phyloP scores from a whole-genome alignment of 805 yeast species.

The Cyberlindnera samutprakarnensis region DNA sequence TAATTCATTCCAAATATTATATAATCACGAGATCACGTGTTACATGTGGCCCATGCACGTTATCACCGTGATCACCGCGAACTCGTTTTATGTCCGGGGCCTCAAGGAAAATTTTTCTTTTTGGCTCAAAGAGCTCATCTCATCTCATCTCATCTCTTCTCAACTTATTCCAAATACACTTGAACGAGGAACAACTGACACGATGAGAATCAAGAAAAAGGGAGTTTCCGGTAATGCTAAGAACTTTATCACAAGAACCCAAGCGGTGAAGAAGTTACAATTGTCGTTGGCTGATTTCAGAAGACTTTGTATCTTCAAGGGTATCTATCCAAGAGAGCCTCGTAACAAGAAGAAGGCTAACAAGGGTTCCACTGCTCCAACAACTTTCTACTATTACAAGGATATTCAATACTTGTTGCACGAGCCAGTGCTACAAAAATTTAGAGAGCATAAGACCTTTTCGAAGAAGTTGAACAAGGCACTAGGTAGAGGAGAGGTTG shows the following conservation, averaged over 20 bases:
- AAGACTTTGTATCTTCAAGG: constrained; percentile 95
- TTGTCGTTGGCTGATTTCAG: constrained; percentile 94
- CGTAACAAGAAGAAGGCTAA: constrained; percentile 93
- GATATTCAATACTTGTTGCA: constrained; percentile 93
- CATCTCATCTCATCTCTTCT: no score
- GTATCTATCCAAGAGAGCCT: constrained; percentile 96
- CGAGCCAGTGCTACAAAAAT: constrained; percentile 86
- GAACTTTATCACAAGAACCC: constrained; percentile 89
- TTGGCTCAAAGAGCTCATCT: not conserved
- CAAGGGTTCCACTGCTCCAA: constrained; percentile 95
- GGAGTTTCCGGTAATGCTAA: constrained; percentile 84
- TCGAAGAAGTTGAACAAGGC: constrained; percentile 86
- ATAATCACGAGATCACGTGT: no score
- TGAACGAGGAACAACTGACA: not conserved
- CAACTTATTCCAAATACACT: not conserved
- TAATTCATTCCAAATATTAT: no score
- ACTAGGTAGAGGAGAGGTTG: constrained; percentile 85
- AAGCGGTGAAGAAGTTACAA: constrained; percentile 87
- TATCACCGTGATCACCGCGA: no score
- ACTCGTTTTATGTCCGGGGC: constrained; percentile 1
- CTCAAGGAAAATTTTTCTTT: no score
- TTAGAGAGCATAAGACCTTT: constrained; percentile 93
- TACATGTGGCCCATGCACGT: no score
- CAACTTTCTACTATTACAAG: constrained; percentile 87
- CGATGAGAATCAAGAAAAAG: constrained; percentile 54